Evolutionary conservation across 1,284 basidiomycete species (phyloP), one percentile per base, ranked within the genome.

Genomic region (Tetrapyrgos nigripes): DNA sequence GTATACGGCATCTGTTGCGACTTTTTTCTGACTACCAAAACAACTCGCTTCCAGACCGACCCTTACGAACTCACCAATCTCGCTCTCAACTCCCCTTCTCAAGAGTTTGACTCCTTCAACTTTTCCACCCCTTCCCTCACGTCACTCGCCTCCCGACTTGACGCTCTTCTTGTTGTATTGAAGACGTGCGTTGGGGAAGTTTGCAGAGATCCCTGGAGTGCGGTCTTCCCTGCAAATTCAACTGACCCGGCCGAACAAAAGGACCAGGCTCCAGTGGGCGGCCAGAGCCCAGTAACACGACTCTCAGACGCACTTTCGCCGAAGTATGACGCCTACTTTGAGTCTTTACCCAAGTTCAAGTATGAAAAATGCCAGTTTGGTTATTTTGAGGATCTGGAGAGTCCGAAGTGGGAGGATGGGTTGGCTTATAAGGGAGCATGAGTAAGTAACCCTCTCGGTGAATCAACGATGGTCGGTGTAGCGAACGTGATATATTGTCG

Each of bases 51-150:
- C 5, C 27, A 54, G 52, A 33, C 40, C 27, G 52, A 54, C 21
- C 37, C 52, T 13, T 54, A 43, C 23, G 43, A 54, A 33, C 33
- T 46, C 11, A 40, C 11, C 27, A 54, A 54, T 23, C 52, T 54
- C 40, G 52, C 43, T 17, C 14, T 10, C 27, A 33, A 33, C 31
- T 13, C 28, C 28, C 26, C 44, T 29, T 17, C 33, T 21, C 3
- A 4, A 28, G 37, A n/a, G 4, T 40, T 40, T n/a, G 37, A 40
- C 19, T 43, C 51, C 19, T 53, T 44, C 37, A n/a, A 9, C 6
- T 43, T 46, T 28, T 31, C 52, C 11, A 29, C 52, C 21, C 14
- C 5, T 10, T 11, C 24, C 52, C 19, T 11, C 6, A 43, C 6
- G 27, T 43, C 21, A 11, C 5, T 46, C 19, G 40, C 43, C 14